Conservation (phyloP, 1,284 basidiomycete genomes). For the Xerocomus nothofagi region DNA sequence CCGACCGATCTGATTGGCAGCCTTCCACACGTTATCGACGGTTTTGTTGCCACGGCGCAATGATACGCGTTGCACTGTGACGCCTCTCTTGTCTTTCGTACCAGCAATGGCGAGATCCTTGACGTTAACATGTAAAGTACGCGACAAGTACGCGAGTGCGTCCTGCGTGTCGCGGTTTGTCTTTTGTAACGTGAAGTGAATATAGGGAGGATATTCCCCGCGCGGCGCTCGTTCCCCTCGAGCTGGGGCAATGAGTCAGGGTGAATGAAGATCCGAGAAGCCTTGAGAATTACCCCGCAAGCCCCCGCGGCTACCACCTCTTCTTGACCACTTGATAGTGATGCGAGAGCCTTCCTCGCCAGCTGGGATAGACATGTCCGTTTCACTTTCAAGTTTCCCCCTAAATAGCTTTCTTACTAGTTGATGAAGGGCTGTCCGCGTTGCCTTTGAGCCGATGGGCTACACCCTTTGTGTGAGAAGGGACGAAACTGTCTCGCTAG, state of each 20-base stretch:
- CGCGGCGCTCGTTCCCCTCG: constrained; percentile 48
- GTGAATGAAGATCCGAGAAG: neutral
- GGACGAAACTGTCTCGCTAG: constrained; percentile 12
- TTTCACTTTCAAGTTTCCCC: constrained; percentile 84
- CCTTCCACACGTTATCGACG: constrained; percentile 83
- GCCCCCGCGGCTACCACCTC: constrained; percentile 44
- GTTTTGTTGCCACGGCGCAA: constrained; percentile 78
- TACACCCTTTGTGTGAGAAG: constrained; percentile 38
- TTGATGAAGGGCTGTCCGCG: constrained; percentile 82
- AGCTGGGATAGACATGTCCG: constrained; percentile 52
- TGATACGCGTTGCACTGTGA: constrained; percentile 92
- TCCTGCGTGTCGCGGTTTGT: constrained; percentile 98
- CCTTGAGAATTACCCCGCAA: constrained; percentile 31
- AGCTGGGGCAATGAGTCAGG: constrained; percentile 20
- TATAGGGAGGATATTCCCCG: constrained; percentile 81
- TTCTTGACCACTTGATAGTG: constrained; percentile 70
- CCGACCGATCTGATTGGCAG: constrained; percentile 67
- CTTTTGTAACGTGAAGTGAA: constrained; percentile 97
- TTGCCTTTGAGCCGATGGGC: constrained; percentile 82
- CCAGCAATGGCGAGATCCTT: constrained; percentile 91
- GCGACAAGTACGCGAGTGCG: constrained; percentile 78
- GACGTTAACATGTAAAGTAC: constrained; percentile 70
- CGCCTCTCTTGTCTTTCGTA: constrained; percentile 97
- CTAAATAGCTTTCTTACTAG: constrained; percentile 78
- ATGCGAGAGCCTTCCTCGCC: constrained; percentile 68